Percentiles rank a stretch among this genome's conserved stretches.
phyloP scores from a whole-genome alignment of 257 asterid species.

The Cruciata laevipes region DNA sequence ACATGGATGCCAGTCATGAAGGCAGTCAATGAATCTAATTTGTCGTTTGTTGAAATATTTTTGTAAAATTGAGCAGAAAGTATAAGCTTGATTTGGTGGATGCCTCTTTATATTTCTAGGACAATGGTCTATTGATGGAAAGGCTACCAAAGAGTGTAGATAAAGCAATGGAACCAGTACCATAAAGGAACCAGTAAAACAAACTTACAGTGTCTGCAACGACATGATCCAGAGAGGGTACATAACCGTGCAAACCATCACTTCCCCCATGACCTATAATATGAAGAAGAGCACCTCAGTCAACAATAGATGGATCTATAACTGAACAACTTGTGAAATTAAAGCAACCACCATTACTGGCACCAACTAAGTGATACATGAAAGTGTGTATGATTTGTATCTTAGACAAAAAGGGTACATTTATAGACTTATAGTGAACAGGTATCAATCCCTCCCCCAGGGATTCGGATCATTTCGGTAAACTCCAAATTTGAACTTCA shows the following conservation, averaged over 20 bases:
- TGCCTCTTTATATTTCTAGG: neutral
- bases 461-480: no score
- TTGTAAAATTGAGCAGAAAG: neutral
- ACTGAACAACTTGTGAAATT: neutral
- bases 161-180: neutral
- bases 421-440: neutral
- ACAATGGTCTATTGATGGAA: neutral
- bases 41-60: neutral
- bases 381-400: neutral
- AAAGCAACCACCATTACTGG: neutral
- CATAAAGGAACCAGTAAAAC: neutral
- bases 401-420: neutral
- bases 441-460: neutral
- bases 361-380: neutral
- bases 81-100: neutral
- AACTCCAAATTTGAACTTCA: neutral
- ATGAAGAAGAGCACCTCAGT: constrained; percentile 12
- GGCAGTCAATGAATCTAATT: neutral
- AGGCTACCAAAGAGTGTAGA: neutral
- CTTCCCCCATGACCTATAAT: constrained; percentile 96
- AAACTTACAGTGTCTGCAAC: constrained; percentile 92
- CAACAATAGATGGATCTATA: constrained; percentile 3
- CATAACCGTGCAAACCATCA: constrained; percentile 99
- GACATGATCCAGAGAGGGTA: constrained; percentile 94
- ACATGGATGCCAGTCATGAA: neutral